A percentile compares a stretch with the other conserved stretches of the same genome.
phyloP scores from a whole-genome alignment of 768 basidiomycete species.

The Plicaturopsis crispa region DNA sequence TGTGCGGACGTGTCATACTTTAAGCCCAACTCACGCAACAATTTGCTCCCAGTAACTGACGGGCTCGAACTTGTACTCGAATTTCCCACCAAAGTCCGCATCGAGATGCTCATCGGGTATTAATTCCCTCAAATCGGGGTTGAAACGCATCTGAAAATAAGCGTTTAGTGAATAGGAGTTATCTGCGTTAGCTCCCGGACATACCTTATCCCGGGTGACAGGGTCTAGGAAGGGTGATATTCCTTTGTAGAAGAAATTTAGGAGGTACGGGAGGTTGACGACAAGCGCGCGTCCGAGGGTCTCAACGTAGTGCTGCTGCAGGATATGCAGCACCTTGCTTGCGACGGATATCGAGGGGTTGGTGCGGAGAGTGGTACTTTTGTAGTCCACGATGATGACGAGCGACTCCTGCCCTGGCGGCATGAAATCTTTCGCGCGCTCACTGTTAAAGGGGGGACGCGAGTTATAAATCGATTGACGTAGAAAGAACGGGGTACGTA shows the following conservation, averaged over 20 bases:
- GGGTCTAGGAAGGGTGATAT: constrained; percentile 86
- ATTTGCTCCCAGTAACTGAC: constrained; percentile 76
- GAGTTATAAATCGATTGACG: constrained; percentile 1
- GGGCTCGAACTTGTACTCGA: constrained; percentile 67
- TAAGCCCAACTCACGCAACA: constrained; percentile 39
- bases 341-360: constrained; percentile 81
- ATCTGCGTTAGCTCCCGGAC: constrained; percentile 7
- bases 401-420: constrained; percentile 78
- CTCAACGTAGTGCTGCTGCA: constrained; percentile 87
- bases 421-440: constrained; percentile 86
- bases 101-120: constrained; percentile 72
- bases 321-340: constrained; percentile 69
- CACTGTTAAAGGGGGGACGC: constrained; percentile 32
- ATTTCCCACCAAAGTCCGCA: constrained; percentile 74
- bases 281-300: constrained; percentile 81
- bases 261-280: constrained; percentile 69
- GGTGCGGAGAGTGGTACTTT: constrained; percentile 69
- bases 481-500: constrained; percentile 30
- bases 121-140: constrained; percentile 73
- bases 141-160: constrained; percentile 69
- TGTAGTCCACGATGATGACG: constrained; percentile 83
- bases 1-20: background rate
- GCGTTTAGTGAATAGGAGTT: background rate
- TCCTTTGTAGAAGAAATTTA: constrained; percentile 75
- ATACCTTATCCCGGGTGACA: constrained; percentile 79